A percentile compares a stretch with the other conserved stretches of the same genome.
Evolutionary conservation across 2,329 filamentous ascomycete species (phyloP).

Genomic region (Sclerotinia borealis): DNA sequence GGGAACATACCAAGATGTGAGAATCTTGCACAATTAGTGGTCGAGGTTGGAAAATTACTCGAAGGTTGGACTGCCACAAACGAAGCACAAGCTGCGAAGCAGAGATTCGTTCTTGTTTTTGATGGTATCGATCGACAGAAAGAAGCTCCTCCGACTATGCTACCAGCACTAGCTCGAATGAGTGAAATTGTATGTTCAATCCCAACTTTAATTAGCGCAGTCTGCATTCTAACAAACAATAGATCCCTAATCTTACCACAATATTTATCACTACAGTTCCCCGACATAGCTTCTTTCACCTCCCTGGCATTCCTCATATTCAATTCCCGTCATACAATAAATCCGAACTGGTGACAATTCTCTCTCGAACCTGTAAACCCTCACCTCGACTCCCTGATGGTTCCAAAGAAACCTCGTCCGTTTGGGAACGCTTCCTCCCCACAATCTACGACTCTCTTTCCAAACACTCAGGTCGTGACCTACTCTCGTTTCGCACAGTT

Average conservation of each 20-base stretch:
- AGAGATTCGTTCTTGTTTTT: conserved; percentile 73
- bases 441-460: conserved; percentile 84
- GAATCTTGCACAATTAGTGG: conserved; percentile 68
- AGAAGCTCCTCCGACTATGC: conserved; percentile 70
- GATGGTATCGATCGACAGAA: conserved; percentile 82
- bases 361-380: conserved; percentile 48
- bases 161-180: conserved; percentile 75
- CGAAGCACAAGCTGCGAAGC: conserved; percentile 26
- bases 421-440: conserved; percentile 75
- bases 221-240: conserved; percentile 14
- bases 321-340: conserved; percentile 83
- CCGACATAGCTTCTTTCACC: conserved; percentile 61
- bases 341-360: conserved; percentile 69
- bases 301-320: conserved; percentile 66
- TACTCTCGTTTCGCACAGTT: conserved; percentile 64
- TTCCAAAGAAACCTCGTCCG: conserved; percentile 52
- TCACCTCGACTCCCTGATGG: conserved; percentile 39
- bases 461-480: conserved; percentile 72
- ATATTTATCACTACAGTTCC: conserved; percentile 73
- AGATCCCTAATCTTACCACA: conserved; percentile 75
- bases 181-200: conserved; percentile 65
- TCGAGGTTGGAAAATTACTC: conserved; percentile 63
- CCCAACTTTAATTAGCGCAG: neutral
- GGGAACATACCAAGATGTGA: conserved; percentile 63
- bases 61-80: conserved; percentile 20